Percentiles rank a stretch among this genome's conserved stretches.
Evolutionary conservation across 192 early-diverging fungal genomes (phyloP).

Genomic region (Phycomyces blakesleeanus): DNA sequence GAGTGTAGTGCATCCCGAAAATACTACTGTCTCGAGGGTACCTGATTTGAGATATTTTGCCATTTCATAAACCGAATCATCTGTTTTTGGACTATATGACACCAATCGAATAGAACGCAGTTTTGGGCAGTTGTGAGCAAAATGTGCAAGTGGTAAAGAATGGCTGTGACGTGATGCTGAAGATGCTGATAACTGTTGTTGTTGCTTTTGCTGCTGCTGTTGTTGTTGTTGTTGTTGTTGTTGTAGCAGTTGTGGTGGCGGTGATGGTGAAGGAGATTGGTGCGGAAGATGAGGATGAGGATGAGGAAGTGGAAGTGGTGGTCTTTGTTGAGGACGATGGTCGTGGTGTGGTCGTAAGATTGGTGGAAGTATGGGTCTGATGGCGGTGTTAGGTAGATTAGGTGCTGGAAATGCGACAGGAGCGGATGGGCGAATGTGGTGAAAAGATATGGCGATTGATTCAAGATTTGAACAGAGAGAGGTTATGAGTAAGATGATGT

Average conservation of each 20-base stretch:
- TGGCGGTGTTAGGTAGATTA: neutral
- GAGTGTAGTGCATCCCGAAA: slow-evolving; percentile 23
- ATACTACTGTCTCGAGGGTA: slow-evolving; percentile 7
- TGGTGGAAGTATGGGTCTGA: neutral
- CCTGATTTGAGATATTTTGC: slow-evolving; percentile 26
- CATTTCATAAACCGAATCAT: slow-evolving; percentile 36
- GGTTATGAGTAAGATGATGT: slow-evolving; percentile 23
- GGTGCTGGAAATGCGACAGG: slow-evolving; percentile 5
- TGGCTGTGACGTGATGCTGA: slow-evolving; percentile 8
- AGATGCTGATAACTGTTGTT: neutral
- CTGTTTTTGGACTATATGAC: slow-evolving; percentile 28
- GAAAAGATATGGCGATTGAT: slow-evolving; percentile 24
- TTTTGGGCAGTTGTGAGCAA: slow-evolving; percentile 29
- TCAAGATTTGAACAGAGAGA: slow-evolving; percentile 23
- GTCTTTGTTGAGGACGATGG: slow-evolving; percentile 9
- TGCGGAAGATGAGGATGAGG: slow-evolving; percentile 1
- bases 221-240: too few relatives aligned
- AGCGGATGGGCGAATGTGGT: slow-evolving; percentile 14
- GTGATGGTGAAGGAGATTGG: neutral
- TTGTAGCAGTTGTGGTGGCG: neutral
- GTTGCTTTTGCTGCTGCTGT: too few relatives aligned
- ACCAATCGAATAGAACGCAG: slow-evolving; percentile 21
- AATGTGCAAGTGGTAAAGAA: slow-evolving; percentile 24
- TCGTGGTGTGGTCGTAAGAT: neutral
- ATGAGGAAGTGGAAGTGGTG: neutral